Evolutionary conservation across 2,329 filamentous ascomycete genomes (phyloP).

Genomic region (Arthrobotrys iridis): DNA sequence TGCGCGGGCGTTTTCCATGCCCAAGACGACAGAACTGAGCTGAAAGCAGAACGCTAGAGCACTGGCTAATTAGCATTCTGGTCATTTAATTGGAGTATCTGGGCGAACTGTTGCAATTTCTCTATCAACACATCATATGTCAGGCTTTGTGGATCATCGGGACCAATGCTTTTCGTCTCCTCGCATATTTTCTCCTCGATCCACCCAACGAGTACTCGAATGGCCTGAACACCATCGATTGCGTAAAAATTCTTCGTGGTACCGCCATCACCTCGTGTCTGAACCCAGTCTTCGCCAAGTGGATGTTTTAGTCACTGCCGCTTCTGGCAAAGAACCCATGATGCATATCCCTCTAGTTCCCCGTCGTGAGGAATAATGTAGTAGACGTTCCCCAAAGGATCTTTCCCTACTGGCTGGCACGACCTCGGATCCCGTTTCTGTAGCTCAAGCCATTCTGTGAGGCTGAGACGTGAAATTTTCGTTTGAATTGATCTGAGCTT

Average conservation of each 20-base stretch:
- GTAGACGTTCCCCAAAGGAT: conserved; percentile 30
- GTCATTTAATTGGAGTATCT: conserved; percentile 3
- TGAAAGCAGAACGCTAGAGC: too few relatives aligned
- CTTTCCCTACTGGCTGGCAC: conserved; percentile 19
- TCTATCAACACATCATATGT: conserved; percentile 44
- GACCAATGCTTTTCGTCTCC: not conserved
- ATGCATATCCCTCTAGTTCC: conserved; percentile 31
- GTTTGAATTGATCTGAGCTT: not conserved
- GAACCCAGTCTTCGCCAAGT: conserved; percentile 24
- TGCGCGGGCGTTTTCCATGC: too few relatives aligned
- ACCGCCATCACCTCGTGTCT: conserved; percentile 30
- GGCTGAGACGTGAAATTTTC: conserved; percentile 31
- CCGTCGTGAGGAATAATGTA: conserved; percentile 13
- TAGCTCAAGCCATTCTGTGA: conserved; percentile 28
- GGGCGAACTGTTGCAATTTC: conserved; percentile 52
- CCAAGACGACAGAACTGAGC: too few relatives aligned
- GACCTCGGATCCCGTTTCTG: conserved; percentile 33
- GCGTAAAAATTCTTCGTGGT: conserved; percentile 24
- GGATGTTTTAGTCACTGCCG: conserved; percentile 29
- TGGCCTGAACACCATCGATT: conserved; percentile 17
- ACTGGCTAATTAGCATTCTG: too few relatives aligned
- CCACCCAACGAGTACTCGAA: conserved; percentile 13
- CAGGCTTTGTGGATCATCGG: not conserved
- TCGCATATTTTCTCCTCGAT: conserved; percentile 5
- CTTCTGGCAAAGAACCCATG: conserved; percentile 43